Evolutionary conservation across 192 early-diverging fungal genomes (phyloP).

Genomic region (Irineochytrium annulatum): DNA sequence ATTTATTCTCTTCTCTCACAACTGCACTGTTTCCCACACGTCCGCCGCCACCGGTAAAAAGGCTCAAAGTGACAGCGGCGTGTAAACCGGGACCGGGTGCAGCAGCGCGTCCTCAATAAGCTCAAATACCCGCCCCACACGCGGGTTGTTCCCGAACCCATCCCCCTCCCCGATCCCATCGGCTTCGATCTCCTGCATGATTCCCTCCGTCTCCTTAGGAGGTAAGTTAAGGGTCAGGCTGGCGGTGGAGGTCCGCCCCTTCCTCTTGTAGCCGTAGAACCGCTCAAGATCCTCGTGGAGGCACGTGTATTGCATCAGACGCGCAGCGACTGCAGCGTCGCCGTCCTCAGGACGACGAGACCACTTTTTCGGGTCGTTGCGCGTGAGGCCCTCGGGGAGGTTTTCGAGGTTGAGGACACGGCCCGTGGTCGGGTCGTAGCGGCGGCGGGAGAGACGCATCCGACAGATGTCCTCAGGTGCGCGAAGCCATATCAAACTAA

Average conservation of each 20-base stretch:
- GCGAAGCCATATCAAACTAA: conserved; percentile 40
- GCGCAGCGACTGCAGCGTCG: conserved; percentile 19
- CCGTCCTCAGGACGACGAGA: conserved; percentile 23
- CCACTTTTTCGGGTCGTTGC: conserved; percentile 4
- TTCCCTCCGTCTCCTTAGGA: conserved; percentile 13
- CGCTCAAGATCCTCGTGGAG: conserved; percentile 23
- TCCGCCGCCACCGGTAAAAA: no score
- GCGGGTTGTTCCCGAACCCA: conserved; percentile 12
- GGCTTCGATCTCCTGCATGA: conserved; percentile 48
- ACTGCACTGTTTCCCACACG: no score
- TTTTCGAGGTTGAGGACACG: conserved; percentile 16
- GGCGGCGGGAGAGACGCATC: conserved; percentile 22
- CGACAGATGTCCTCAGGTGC: conserved; percentile 28
- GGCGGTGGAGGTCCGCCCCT: conserved; percentile 1
- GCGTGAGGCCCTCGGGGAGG: conserved; percentile 12
- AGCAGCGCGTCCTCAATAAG: conserved; percentile 36
- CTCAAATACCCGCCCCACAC: conserved; percentile 33
- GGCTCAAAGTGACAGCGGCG: no score
- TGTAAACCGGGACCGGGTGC: conserved; percentile 26
- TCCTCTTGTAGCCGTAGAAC: conserved; percentile 21
- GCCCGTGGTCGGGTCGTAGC: conserved; percentile 27
- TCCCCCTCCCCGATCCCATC: conserved; percentile 34
- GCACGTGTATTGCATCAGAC: conserved; percentile 13
- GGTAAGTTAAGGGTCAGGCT: conserved; percentile 2
- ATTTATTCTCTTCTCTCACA: no score